phyloP scores from a whole-genome alignment of 148 eudicot species.

The Diospyros kaki region DNA sequence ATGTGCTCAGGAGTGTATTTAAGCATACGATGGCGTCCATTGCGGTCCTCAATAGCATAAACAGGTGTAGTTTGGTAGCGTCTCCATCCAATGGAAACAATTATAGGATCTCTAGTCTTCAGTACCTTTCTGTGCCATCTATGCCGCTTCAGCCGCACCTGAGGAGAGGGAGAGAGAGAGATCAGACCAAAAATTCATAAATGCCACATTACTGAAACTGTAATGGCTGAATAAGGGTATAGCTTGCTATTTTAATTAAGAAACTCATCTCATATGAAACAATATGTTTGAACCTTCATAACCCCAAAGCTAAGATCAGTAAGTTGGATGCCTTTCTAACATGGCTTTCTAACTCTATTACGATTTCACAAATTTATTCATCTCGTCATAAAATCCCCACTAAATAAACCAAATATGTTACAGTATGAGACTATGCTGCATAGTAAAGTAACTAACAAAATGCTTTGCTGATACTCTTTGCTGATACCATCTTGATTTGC shows the following conservation, averaged over 20 bases:
- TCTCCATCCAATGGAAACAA: conserved; percentile 94
- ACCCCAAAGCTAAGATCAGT: not conserved
- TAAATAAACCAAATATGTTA: no score
- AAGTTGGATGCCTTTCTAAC: not conserved
- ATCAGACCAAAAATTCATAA: not conserved
- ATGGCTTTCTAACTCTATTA: not conserved
- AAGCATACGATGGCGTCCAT: conserved; percentile 86
- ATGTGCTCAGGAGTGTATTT: conserved; percentile 98
- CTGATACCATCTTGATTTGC: no score
- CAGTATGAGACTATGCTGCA: no score
- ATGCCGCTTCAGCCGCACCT: conserved; percentile 87
- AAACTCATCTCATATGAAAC: not conserved
- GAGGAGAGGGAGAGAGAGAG: not conserved
- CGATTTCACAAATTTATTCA: not conserved
- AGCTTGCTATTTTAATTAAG: not conserved
- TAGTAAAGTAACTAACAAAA: no score
- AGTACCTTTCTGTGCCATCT: conserved; percentile 96
- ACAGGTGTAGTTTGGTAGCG: conserved; percentile 88
- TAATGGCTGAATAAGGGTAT: not conserved
- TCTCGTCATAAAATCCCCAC: no score
- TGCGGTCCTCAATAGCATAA: conserved; percentile 82
- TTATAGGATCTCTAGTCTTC: conserved; percentile 86
- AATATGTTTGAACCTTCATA: not conserved
- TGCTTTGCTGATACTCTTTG: no score
- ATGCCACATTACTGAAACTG: not conserved